phyloP scores from a whole-genome alignment of 176 grass and related monocot genomes.

The Calamus simplicifolius region DNA sequence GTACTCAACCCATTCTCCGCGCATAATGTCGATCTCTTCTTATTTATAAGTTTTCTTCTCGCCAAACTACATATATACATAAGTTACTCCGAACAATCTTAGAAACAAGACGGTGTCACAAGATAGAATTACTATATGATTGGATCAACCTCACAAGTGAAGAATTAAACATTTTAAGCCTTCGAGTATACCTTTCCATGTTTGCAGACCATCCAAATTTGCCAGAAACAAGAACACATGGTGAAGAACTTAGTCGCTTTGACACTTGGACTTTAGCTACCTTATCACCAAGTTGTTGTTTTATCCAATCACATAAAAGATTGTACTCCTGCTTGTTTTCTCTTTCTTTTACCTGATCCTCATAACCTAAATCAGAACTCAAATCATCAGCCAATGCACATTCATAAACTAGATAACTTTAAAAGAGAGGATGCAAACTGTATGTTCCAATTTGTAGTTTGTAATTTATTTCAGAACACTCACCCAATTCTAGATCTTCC shows the following conservation, averaged over 20 bases:
- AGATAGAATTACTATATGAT: too few relatives aligned
- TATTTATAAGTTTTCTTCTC: too few relatives aligned
- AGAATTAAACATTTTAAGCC: too few relatives aligned
- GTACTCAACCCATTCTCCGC: too few relatives aligned
- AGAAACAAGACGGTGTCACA: too few relatives aligned
- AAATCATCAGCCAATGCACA: not conserved
- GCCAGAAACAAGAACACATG: conserved; percentile 93
- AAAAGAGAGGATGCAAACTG: too few relatives aligned
- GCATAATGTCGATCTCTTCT: too few relatives aligned
- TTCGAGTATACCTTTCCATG: conserved; percentile 65
- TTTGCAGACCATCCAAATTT: conserved; percentile 99
- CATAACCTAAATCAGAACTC: conserved; percentile 42
- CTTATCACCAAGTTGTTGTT: conserved; percentile 83
- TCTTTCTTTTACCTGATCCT: conserved; percentile 60
- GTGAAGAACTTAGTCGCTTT: conserved; percentile 81
- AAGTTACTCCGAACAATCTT: too few relatives aligned
- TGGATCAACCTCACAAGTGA: too few relatives aligned
- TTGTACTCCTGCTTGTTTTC: conserved; percentile 76
- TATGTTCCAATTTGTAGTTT: too few relatives aligned
- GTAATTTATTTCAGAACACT: not conserved
- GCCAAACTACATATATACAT: too few relatives aligned
- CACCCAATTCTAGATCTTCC: conserved; percentile 79
- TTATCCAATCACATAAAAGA: conserved; percentile 91
- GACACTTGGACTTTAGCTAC: conserved; percentile 93
- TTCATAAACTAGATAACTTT: too few relatives aligned